A percentile compares a stretch with the other conserved stretches of the same genome.
Evolutionary conservation across 495 filamentous ascomycete species (phyloP).

Genomic region (Neurospora pannonica): DNA sequence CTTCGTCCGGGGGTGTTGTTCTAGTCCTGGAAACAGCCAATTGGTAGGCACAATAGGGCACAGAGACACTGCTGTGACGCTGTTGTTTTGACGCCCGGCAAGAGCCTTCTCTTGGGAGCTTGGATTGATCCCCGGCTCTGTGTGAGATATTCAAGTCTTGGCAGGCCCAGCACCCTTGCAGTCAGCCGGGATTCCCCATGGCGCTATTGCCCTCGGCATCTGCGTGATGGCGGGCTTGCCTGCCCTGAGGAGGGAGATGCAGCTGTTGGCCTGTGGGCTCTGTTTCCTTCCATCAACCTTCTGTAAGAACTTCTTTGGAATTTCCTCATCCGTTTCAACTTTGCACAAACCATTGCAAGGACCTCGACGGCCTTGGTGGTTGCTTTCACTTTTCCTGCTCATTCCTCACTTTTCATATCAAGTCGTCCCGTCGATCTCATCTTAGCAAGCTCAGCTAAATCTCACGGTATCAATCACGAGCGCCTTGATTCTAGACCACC

Average conservation of each 20-base stretch:
- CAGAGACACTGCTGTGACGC: neutral
- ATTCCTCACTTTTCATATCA: neutral
- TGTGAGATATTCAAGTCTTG: neutral
- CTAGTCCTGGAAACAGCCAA: neutral
- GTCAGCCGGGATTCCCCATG: neutral
- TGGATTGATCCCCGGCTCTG: neutral
- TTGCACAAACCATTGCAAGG: neutral
- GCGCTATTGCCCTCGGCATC: neutral
- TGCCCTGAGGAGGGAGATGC: neutral
- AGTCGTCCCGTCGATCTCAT: neutral
- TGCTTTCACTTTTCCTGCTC: neutral
- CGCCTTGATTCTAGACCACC: neutral
- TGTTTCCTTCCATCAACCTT: neutral
- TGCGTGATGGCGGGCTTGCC: neutral
- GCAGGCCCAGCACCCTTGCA: neutral
- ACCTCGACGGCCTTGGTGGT: neutral
- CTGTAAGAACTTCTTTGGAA: neutral
- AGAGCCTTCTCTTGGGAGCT: neutral
- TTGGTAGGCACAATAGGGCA: neutral
- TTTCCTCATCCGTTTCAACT: neutral
- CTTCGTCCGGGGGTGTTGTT: neutral
- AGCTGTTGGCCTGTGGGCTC: neutral
- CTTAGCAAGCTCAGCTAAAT: neutral
- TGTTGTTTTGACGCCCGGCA: neutral
- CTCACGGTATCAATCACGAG: neutral